Evolutionary conservation across 495 filamentous ascomycete species (phyloP).

Genomic region (Mycothermus thermophilus): DNA sequence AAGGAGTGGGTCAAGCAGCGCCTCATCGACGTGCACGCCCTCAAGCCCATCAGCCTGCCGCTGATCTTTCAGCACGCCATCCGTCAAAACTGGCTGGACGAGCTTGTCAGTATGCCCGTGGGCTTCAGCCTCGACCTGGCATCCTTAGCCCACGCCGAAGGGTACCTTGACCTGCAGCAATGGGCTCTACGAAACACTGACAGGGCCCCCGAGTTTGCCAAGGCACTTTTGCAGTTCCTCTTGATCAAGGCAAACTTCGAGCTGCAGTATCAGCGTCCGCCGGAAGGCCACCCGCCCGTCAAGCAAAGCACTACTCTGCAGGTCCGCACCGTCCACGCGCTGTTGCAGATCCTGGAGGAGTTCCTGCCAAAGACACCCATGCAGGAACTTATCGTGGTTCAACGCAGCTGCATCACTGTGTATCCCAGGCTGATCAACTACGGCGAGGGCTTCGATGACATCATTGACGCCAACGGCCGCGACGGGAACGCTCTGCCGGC

Average conservation of each 20-base stretch:
- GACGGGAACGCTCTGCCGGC: slow-evolving; percentile 63
- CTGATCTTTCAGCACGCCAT: slow-evolving; percentile 71
- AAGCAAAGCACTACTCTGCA: slow-evolving; percentile 45
- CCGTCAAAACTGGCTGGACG: slow-evolving; percentile 68
- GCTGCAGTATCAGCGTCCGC: slow-evolving; percentile 46
- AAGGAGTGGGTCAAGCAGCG: slow-evolving; percentile 65
- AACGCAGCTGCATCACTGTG: slow-evolving; percentile 76
- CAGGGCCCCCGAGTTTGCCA: slow-evolving; percentile 45
- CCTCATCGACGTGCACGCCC: slow-evolving; percentile 64
- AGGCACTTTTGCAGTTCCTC: slow-evolving; percentile 57
- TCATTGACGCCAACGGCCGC: slow-evolving; percentile 72
- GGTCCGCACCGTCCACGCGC: slow-evolving; percentile 68
- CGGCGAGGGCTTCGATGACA: slow-evolving; percentile 77
- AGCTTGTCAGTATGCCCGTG: slow-evolving; percentile 57
- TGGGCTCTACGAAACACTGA: slow-evolving; percentile 62
- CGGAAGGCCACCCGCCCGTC: slow-evolving; percentile 39
- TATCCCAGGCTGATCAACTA: slow-evolving; percentile 97
- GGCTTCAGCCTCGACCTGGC: slow-evolving; percentile 81
- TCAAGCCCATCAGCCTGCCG: slow-evolving; percentile 59
- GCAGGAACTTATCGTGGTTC: slow-evolving; percentile 43
- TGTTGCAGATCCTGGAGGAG: slow-evolving; percentile 68
- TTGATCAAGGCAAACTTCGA: slow-evolving; percentile 74
- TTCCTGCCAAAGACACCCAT: slow-evolving; percentile 34
- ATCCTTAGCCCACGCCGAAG: slow-evolving; percentile 72
- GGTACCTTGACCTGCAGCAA: slow-evolving; percentile 60